Evolutionary conservation across 306 rosid species (phyloP), one percentile per base, ranked within the genome.

Genomic region (Carpinus viminea): DNA sequence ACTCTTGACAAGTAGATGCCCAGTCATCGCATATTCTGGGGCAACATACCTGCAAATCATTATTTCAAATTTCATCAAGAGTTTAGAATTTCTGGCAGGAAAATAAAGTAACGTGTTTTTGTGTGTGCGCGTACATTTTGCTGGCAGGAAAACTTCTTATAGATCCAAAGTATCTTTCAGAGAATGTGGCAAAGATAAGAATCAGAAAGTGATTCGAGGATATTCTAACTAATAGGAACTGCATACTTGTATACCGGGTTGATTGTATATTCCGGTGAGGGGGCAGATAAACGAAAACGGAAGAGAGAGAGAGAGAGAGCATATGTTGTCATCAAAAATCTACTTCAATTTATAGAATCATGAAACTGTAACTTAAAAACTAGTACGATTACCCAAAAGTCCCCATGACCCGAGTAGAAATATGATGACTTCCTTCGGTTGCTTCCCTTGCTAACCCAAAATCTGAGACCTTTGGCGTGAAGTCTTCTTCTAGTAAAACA

Each of bases 1-100:
- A 69, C 98, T 94, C 83, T 94, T 94, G 80, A 94, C 98, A 3
- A 94, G 97, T 64, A 94, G 86, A 81, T 92, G 97, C 10, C 98
- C 98, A 4, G 98, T 94, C 98, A 94, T 92, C 60, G 98, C 98
- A 88, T 94, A 94, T 88, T 94, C 98, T 61, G 98, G 98, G 72
- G 97, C 97, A 31, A 94, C 98, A 24, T 94, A 94, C 87, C 98
- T 94, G 90, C 71, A 82, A 88, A 68, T 28, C 74, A 83, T 66
- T 28, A 46, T n/a, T 52, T 43, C 34, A 76, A 46, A 24, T 65
- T 74, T 13, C 46, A 59, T 64, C 72, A 81, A 77, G 68, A 79
- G 34, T 56, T 56, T 21, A 47, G 74, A 80, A 80, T 73, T 72
- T 78, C 20, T 55, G 70, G 56, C 69, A 31, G 21, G 18, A 82